phyloP scores from a whole-genome alignment of 768 basidiomycete genomes.

The Russula olivacea region DNA sequence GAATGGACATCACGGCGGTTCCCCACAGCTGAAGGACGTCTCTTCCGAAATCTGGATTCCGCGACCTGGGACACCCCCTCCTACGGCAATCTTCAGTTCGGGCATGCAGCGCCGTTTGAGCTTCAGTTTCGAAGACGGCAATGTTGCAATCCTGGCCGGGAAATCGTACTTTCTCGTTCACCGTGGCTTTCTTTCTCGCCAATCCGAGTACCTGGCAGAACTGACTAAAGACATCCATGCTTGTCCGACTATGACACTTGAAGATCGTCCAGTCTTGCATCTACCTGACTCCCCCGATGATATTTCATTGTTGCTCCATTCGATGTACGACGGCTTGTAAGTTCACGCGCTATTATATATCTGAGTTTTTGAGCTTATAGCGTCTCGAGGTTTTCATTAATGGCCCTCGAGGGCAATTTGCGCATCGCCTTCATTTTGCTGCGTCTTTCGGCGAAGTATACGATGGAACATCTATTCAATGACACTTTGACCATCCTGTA shows the following conservation, averaged over 20 bases:
- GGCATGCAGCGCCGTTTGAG: conserved; percentile 38
- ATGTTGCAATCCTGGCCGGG: conserved; percentile 55
- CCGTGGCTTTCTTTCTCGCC: conserved; percentile 55
- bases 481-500: conserved; percentile 51
- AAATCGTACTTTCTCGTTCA: conserved; percentile 64
- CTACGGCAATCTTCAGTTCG: conserved; percentile 22
- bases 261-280: conserved; percentile 51
- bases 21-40: background rate
- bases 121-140: conserved; percentile 64
- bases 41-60: conserved; percentile 4
- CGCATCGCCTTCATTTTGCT: conserved; percentile 50
- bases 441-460: conserved; percentile 58
- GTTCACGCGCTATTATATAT: conserved; percentile 28
- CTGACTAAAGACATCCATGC: conserved; percentile 33
- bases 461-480: conserved; percentile 50
- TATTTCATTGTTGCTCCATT: conserved; percentile 51
- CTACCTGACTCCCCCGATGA: conserved; percentile 54
- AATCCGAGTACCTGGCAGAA: conserved; percentile 48
- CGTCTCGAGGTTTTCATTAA: conserved; percentile 21
- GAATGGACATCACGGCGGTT: conserved; percentile 20
- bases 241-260: conserved; percentile 34
- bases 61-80: conserved; percentile 1
- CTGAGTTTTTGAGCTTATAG: background rate
- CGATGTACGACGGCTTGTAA: conserved; percentile 68
- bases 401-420: conserved; percentile 47